Evolutionary conservation across 2,329 filamentous ascomycete genomes (phyloP), one percentile per base, ranked within the genome.

Genomic region (Neopestalotiopsis rosae): DNA sequence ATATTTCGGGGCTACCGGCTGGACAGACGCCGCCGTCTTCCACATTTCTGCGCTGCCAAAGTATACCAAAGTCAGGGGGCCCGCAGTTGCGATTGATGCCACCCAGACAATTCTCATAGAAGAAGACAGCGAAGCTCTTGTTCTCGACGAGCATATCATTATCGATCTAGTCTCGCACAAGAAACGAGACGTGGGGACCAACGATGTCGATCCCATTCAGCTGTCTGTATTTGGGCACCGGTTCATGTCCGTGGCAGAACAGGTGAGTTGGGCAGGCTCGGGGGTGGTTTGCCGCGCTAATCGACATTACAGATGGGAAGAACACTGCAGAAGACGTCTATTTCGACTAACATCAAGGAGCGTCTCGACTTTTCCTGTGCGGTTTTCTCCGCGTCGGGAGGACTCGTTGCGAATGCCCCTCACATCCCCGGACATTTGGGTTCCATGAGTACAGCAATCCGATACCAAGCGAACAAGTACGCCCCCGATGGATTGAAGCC

Each of bases 191-290:
- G 92, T 89, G 70, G 57, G 24, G 1, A 59, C 13, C 5, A 30
- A 71, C 34, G 70, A 79, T 45, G 85, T 88, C 32, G 90, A 94
- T 75, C 92, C 92, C 0, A 92, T 95, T 72, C 87, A 92, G 77
- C 84, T 95, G 1, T 92, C 89, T 72, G 91, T 95, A 68, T 95
- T 95, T 74, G 91, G 90, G 0, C 92, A 94, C 77, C 86, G 92
- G 1, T 95, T 95, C 81, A 95, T 95, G 92, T 90, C 91, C 2
- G 93, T 95, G 71, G 92, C 92, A 0, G 92, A 95, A 78, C 92
- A 59, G 57, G 57, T 59, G 17, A 17, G 57, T 14, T 34, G 7
- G n/a, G 24, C 57, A 34, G 30, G 13, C 14, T 59, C 57, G 13
- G 1, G 5, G 14, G 10, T 59, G 3, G 24, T 13, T 2, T 2